Base-by-base conservation (phyloP, 805 yeast species). In the Pichia sporocuriosa region DNA sequence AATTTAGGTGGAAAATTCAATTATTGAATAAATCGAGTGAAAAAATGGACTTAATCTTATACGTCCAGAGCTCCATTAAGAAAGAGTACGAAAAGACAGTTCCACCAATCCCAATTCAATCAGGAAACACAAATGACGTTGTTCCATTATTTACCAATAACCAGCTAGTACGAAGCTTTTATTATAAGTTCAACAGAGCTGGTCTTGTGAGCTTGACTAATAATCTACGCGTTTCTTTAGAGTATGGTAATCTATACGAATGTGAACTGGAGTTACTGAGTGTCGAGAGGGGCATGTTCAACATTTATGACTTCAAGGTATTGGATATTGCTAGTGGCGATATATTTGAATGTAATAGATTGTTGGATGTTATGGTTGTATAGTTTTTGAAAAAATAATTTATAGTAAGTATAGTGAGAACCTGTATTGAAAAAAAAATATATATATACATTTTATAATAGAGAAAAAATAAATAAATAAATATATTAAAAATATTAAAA, bases 191-290 rank as follows among this genome's bases (percentile, higher is more conserved):
- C 24, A 68, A 63, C 22, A 67, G 69, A 7, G 61, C 66, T 6
- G 94, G 93, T 0, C 65, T 84, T 6, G 59, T 84, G 1, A 68
- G 83, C 7, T 62, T 85, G 21, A 72, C 75, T 29, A 82, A 81
- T 53, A 88, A 84, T 53, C 65, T 84, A 4, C 63, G 78, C 21
- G 66, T 84, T 22, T 74, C 73, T 9, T 59, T 78, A 48, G 82
- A 79, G 6, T 75, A 80, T 4, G 75, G 75, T 38, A 67, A 75
- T 15, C 76, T 83, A 10, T 79, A 69, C 51, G 89, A 84, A 49
- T 71, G 85, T 3, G 78, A 74, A 39, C 61, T 84, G 22, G 67
- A 66, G 38, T 57, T 84, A 29, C 62, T 81, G 35, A 88, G 86
- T 0, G 61, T 83, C 12, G 72, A 77, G 32, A 68, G 69, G 48